Evolutionary conservation across 2,329 filamentous ascomycete species (phyloP), one percentile per base, ranked within the genome.

Genomic region (Septoria petroselini): DNA sequence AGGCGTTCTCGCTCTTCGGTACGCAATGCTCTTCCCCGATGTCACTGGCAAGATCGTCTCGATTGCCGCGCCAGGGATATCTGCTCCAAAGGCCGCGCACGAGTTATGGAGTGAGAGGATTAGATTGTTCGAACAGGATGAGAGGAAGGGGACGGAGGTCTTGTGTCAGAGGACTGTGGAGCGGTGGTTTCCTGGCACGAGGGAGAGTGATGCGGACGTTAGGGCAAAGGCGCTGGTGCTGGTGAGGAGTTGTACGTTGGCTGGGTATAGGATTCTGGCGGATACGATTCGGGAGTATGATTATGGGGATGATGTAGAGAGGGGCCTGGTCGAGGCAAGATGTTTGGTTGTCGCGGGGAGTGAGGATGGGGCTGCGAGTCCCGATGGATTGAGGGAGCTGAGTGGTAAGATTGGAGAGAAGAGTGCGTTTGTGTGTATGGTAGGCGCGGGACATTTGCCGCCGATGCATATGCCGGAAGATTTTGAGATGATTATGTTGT

Each of bases 241-340:
- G 38, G 58, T 61, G 30, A 55, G 44, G 42, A 59, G 52, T 11
- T 62, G 60, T 47, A 47, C 42, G 15, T 29, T 64, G 4, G 27
- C 47, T 18, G 62, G 62, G 15, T 65, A 64, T 35, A 59, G 41
- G 57, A 47, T 55, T 7, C 44, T 63, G 23, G 61, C 60, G 17
- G 60, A 62, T 47, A 52, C 59, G 11, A 64, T 65, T 49, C 48
- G 59, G 38, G 47, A 50, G 12, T 64, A 65, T 48, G 62, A 64
- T 48, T 64, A 63, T 47, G 39, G 11, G 3, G 53, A 18, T 4
- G 50, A 60, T 41, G 25, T 60, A 18, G 48, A 33, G 8, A 44
- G 30, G 31, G 27, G 38, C 23, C 38, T 48, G 31, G 53, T 57
- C 30, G 49, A 44, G 50, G 55, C 44, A 35, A 5, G 23, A 9